Base-by-base conservation (phyloP, 139 green algal genomes). In the Pseudopediastrum boryanum region DNA sequence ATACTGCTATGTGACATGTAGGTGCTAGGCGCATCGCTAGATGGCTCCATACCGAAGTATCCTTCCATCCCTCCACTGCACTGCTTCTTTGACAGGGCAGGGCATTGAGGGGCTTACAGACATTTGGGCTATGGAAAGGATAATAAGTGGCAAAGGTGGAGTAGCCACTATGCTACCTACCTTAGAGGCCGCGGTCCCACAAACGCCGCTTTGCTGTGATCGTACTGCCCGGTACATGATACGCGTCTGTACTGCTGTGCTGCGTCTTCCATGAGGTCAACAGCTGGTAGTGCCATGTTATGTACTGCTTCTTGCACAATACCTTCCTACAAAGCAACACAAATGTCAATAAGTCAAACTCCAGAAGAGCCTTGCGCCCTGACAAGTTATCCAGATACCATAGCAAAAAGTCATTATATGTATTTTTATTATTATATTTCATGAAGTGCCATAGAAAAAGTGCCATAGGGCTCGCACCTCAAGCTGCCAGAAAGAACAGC, bases 171-270 rank as follows among this genome's bases (percentile, higher is more conserved):
- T 58, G 48, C 48, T 16, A 19, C 62, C n/a, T 8, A 74, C 74
- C 44, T 74, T 35, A 81, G 62, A 5, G 76, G 76, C 33, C 76
- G 44, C 5, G 76, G 76, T 8, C 76, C 76, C 39, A 82, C 76
- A 50, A 82, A 82, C 4, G 50, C 65, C 35, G 64, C 48, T 31
- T 52, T 63, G 35, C 33, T 58, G 65, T 82, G 76, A 23, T 76
- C 64, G 65, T 82, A 82, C 1, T 19, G 38, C 44, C 76, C 76
- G 8, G 41, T 21, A 23, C 44, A 36, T n/a, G 76, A 27, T 21
- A 75, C 50, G 54, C 65, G 64, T 29, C 76, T 50, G 36, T 74
- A 81, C 59, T 72, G 44, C 31, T 62, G 74, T 36, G 65, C 59
- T 27, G 35, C 25, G 25, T 51, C 74, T 46, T 65, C 35, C 44